Evolutionary conservation across 192 early-diverging fungal species (phyloP).

Genomic region (Chytriomyces sp.): DNA sequence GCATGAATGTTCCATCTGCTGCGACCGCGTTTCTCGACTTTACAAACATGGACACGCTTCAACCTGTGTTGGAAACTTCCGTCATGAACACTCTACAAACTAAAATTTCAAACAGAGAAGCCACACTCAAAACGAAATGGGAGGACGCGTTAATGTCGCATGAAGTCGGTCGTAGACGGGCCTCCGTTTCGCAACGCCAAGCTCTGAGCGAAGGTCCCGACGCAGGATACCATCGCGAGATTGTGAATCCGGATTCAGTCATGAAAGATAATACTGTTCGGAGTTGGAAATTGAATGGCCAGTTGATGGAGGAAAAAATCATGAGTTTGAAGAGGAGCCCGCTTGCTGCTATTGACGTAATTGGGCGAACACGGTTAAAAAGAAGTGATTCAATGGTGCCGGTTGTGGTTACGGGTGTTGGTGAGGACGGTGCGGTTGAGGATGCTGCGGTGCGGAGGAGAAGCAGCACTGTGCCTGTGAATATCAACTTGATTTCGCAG

Average conservation of each 20-base stretch:
- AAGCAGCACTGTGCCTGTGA: conserved; percentile 18
- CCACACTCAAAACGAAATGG: too few species aligned
- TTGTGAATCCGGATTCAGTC: conserved; percentile 1
- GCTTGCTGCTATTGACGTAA: background rate
- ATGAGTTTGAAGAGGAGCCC: background rate
- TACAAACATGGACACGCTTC: too few species aligned
- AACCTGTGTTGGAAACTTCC: too few species aligned
- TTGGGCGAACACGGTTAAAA: background rate
- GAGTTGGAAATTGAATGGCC: background rate
- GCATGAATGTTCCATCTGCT: too few species aligned
- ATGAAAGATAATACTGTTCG: conserved; percentile 1
- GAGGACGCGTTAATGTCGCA: too few species aligned
- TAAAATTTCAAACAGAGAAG: too few species aligned
- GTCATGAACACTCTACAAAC: too few species aligned
- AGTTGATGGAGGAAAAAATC: background rate
- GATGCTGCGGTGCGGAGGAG: background rate
- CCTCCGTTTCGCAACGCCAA: too few species aligned
- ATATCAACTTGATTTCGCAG: conserved; percentile 22
- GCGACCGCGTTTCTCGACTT: too few species aligned
- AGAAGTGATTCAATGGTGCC: background rate
- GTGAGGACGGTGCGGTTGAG: background rate
- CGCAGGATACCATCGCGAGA: background rate
- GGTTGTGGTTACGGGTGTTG: background rate
- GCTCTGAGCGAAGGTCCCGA: too few species aligned
- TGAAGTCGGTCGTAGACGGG: too few species aligned